Evolutionary conservation across 1,284 basidiomycete species (phyloP).

Genomic region (Ustilago loliicola): DNA sequence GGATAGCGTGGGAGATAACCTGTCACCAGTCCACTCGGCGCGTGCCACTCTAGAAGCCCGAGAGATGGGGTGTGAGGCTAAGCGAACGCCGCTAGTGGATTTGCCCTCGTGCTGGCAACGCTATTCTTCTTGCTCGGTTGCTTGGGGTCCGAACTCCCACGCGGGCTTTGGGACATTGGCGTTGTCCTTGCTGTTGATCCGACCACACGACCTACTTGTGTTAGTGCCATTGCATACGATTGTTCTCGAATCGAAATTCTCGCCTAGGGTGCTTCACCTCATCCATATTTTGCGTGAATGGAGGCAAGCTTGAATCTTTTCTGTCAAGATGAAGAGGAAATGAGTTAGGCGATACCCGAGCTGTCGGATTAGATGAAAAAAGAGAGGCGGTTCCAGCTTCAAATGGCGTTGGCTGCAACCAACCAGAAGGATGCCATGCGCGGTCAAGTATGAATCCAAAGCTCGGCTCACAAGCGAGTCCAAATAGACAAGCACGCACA

Average conservation of each 20-base stretch:
- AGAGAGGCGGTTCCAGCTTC: neutral
- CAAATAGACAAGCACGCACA: neutral
- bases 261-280: neutral
- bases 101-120: neutral
- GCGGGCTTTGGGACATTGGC: neutral
- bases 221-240: neutral
- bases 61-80: neutral
- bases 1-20: conserved; percentile 5
- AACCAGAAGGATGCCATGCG: neutral
- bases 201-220: neutral
- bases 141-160: neutral
- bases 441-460: neutral
- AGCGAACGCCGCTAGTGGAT: conserved; percentile 1
- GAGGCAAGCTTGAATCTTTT: neutral
- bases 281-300: neutral
- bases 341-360: conserved; percentile 6
- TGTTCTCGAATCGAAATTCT: neutral
- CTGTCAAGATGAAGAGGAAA: neutral
- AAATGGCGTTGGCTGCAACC: conserved; percentile 5
- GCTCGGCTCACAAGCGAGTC: neutral
- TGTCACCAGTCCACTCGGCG: too few species aligned
- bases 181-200: neutral
- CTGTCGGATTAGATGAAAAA: neutral
- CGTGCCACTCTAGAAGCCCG: neutral
- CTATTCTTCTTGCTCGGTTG: neutral